phyloP scores from a whole-genome alignment of 805 yeast genomes.

The Ascoidea asiatica region DNA sequence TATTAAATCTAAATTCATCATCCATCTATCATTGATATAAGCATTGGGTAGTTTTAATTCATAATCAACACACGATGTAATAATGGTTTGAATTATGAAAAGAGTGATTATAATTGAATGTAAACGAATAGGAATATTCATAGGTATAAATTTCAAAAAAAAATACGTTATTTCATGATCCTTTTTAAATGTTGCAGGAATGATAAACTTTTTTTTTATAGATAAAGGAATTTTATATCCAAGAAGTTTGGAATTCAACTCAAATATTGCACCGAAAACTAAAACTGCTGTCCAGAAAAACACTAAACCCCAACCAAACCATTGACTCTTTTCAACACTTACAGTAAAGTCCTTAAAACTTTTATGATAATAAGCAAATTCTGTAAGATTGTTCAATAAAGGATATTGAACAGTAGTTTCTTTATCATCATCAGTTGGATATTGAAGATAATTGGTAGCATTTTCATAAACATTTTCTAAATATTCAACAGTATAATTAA shows the following conservation, averaged over 20 bases:
- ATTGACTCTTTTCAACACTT: conserved; percentile 24
- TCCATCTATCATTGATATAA: conserved; percentile 11
- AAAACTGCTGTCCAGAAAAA: conserved; percentile 27
- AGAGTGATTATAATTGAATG: conserved; percentile 5
- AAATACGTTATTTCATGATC: background rate
- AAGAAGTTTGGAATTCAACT: too few relatives aligned
- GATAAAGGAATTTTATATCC: too few relatives aligned
- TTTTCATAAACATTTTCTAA: conserved; percentile 20
- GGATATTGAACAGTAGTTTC: conserved; percentile 18
- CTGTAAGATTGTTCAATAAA: conserved; percentile 18
- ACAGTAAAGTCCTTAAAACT: conserved; percentile 24
- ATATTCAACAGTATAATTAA: conserved; percentile 20
- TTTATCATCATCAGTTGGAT: conserved; percentile 16
- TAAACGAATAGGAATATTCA: background rate
- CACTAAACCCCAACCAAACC: conserved; percentile 32
- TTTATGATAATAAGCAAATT: conserved; percentile 19
- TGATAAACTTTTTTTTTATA: too few relatives aligned
- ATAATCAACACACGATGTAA: conserved; percentile 12
- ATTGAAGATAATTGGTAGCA: conserved; percentile 21
- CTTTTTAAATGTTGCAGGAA: background rate
- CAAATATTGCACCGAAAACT: conserved; percentile 17
- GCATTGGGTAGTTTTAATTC: conserved; percentile 11
- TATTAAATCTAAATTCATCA: conserved; percentile 13
- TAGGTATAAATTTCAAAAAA: too few relatives aligned
- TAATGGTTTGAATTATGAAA: conserved; percentile 9